phyloP scores from a whole-genome alignment of 2,329 filamentous ascomycete species.

The Fusarium sp. region DNA sequence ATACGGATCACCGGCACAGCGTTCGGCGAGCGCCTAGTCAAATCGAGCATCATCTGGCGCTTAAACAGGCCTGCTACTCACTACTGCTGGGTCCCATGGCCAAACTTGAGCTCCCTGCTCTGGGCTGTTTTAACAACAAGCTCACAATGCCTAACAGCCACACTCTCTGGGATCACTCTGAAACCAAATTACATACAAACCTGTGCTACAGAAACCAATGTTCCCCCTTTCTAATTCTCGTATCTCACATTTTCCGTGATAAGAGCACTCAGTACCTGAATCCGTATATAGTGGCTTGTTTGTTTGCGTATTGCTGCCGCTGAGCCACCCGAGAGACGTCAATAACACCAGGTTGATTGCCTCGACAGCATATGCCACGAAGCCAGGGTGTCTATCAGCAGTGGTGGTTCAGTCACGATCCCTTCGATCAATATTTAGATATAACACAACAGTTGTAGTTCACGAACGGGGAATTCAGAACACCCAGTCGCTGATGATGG shows the following conservation, averaged over 20 bases:
- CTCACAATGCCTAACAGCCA: constrained; percentile 5
- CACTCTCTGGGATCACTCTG: constrained; percentile 1
- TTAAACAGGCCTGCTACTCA: constrained; percentile 23
- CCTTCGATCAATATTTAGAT: neutral
- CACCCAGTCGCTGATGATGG: neutral
- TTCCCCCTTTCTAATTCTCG: neutral
- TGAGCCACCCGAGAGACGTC: constrained; percentile 45
- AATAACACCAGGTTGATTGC: constrained; percentile 33
- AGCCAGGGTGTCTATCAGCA: neutral
- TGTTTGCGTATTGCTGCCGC: constrained; percentile 18
- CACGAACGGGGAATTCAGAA: no score
- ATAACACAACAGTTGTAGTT: neutral
- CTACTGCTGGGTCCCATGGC: constrained; percentile 3
- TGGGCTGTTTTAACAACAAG: neutral
- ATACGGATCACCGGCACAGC: constrained; percentile 38
- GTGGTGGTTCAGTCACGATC: neutral
- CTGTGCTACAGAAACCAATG: neutral
- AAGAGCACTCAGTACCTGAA: neutral
- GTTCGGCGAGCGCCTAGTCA: constrained; percentile 24
- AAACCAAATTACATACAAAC: constrained; percentile 25
- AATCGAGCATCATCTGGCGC: constrained; percentile 29
- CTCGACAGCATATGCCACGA: constrained; percentile 10
- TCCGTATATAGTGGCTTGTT: constrained; percentile 15
- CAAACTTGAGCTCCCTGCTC: neutral
- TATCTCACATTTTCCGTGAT: neutral